A percentile compares a stretch with the other conserved stretches of the same genome.
Evolutionary conservation across 2,329 filamentous ascomycete species (phyloP).

Genomic region (Cladorrhinum sp.): DNA sequence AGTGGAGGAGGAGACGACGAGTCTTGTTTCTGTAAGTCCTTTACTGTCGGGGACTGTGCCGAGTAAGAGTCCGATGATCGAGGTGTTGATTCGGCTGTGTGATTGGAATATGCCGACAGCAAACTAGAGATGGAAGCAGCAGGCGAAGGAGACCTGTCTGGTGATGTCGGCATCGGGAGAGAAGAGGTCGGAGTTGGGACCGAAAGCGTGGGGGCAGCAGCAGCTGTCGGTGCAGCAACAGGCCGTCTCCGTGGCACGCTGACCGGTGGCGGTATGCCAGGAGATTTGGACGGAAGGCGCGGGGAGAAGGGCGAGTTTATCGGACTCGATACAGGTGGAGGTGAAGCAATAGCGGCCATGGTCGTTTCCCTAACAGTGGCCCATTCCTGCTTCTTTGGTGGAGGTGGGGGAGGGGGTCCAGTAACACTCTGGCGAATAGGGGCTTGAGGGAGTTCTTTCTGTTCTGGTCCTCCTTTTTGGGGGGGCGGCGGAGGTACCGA

Average conservation of each 20-base stretch:
- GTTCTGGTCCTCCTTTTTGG: slow-evolving; percentile 2
- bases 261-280: slow-evolving; percentile 15
- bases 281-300: slow-evolving; percentile 20
- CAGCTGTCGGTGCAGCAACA: slow-evolving; percentile 20
- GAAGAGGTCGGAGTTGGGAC: slow-evolving; percentile 4
- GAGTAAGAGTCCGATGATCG: slow-evolving; percentile 38
- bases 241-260: slow-evolving; percentile 24
- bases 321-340: slow-evolving; percentile 2
- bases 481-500: slow-evolving; percentile 22
- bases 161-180: slow-evolving; percentile 7
- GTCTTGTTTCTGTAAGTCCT: slow-evolving; percentile 24
- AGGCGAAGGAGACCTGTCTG: slow-evolving; percentile 35
- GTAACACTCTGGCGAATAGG: slow-evolving; percentile 5
- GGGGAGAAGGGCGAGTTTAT: slow-evolving; percentile 22
- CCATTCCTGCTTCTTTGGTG: slow-evolving; percentile 22
- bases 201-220: slow-evolving; percentile 3
- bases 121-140: slow-evolving; percentile 53
- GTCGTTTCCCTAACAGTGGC: slow-evolving; percentile 8
- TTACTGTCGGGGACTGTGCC: slow-evolving; percentile 30
- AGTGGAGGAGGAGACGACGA: slow-evolving; percentile 27
- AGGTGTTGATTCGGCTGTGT: slow-evolving; percentile 42
- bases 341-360: slow-evolving; percentile 21
- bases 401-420: slow-evolving; percentile 20
- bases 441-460: slow-evolving; percentile 22
- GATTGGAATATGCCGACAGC: slow-evolving; percentile 51